A percentile compares a stretch with the other conserved stretches of the same genome.
phyloP scores from a whole-genome alignment of 441 rosid genomes.

The Metrosideros polymorpha region DNA sequence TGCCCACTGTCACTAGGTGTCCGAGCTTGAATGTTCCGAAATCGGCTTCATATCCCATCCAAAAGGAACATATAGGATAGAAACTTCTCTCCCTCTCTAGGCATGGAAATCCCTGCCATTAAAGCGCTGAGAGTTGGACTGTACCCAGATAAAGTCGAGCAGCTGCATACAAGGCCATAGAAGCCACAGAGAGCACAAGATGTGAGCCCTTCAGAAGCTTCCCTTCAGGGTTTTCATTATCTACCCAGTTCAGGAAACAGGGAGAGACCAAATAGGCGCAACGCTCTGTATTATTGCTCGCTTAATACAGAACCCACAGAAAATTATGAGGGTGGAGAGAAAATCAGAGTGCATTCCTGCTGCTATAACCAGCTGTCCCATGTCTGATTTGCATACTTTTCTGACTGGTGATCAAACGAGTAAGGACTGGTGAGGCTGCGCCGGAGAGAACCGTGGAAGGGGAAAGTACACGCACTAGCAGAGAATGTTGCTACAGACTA shows the following conservation, averaged over 20 bases:
- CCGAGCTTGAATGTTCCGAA: conserved; percentile 24
- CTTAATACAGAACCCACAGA: conserved; percentile 38
- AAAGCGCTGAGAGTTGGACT: conserved; percentile 72
- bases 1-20: conserved; percentile 33
- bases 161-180: conserved; percentile 56
- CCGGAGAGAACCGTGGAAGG: conserved; percentile 58
- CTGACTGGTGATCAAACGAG: conserved; percentile 76
- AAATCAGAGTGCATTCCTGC: conserved; percentile 83
- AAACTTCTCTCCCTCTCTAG: conserved; percentile 76
- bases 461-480: conserved; percentile 31
- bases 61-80: conserved; percentile 80
- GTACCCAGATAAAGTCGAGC: conserved; percentile 59
- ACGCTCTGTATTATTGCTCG: conserved; percentile 25
- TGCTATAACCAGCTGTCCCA: conserved; percentile 68
- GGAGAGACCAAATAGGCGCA: conserved; percentile 60
- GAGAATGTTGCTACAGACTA: too few species aligned
- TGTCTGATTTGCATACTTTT: conserved; percentile 87
- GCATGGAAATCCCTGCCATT: conserved; percentile 75
- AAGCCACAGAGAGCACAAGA: conserved; percentile 76
- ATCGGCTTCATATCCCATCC: conserved; percentile 66
- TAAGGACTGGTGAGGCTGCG: conserved; percentile 70
- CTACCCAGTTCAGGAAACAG: conserved; percentile 76
- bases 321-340: conserved; percentile 47
- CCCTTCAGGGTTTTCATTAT: conserved; percentile 95
- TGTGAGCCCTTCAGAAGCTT: conserved; percentile 91